Conservation (phyloP, 176 grass and related monocot genomes). For the Calamus simplicifolius region DNA sequence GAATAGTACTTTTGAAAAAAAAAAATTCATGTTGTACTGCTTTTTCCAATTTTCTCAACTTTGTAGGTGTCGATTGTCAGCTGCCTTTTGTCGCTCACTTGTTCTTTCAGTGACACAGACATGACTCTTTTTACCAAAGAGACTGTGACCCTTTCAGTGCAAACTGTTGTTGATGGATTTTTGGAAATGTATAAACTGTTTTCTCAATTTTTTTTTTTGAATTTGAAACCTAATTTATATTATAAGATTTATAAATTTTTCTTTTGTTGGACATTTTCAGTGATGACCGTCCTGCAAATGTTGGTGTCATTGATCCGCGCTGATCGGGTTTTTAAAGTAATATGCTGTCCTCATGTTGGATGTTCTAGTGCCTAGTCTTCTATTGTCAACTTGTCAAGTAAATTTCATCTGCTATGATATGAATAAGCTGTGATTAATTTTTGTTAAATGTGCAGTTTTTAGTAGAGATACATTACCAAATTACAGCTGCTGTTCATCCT, state of each 20-base stretch:
- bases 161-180: conserved; percentile 93
- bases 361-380: not conserved
- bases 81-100: conserved; percentile 59
- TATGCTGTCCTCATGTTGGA: too few relatives aligned
- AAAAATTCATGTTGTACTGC: too few relatives aligned
- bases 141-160: conserved; percentile 46
- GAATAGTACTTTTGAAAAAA: too few relatives aligned
- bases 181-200: conserved; percentile 54
- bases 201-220: not conserved
- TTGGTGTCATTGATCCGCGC: conserved; percentile 60
- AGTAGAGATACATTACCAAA: conserved; percentile 78
- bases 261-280: conserved; percentile 19
- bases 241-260: not conserved
- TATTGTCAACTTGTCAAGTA: too few relatives aligned
- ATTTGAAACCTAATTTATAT: conserved; percentile 7
- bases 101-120: conserved; percentile 34
- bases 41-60: conserved; percentile 9
- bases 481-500: conserved; percentile 67
- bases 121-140: conserved; percentile 68
- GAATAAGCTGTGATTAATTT: not conserved
- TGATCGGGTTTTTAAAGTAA: conserved; percentile 94
- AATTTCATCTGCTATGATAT: too few relatives aligned
- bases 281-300: conserved; percentile 38
- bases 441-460: conserved; percentile 56
- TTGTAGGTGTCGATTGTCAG: conserved; percentile 85